These are phyloP conservation scores for Cenchrus fungigraminus DNA, from an alignment of 176 grass and related monocot species.

Conservation along the genomic window DNA sequence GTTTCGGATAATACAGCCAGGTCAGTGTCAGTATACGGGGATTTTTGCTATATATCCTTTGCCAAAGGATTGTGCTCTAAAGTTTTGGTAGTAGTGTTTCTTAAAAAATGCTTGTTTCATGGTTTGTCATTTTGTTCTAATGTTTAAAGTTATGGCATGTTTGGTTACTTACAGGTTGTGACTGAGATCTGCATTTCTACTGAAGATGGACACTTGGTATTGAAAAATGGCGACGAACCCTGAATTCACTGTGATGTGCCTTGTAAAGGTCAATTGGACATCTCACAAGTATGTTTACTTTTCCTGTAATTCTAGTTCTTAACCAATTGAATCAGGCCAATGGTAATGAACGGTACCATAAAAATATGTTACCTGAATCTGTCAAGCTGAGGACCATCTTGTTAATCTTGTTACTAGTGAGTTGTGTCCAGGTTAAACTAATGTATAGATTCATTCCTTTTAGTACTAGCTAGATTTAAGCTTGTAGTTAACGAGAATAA, in stretches of 20 bases:
- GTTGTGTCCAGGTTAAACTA: too few species aligned
- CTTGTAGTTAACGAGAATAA: too few species aligned
- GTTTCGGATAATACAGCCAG: background rate
- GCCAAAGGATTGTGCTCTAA: background rate
- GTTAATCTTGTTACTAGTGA: too few species aligned
- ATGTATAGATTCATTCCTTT: too few species aligned
- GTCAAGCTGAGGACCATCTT: background rate
- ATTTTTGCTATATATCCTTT: background rate
- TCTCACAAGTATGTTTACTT: constrained; percentile 28
- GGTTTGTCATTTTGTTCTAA: background rate
- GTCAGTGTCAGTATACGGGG: background rate
- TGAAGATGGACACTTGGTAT: constrained; percentile 44
- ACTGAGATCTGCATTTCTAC: constrained; percentile 49
- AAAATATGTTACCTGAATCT: constrained; percentile 19
- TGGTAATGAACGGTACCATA: background rate
- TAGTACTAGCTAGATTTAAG: too few species aligned
- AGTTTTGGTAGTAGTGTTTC: background rate
- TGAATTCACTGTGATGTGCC: constrained; percentile 30
- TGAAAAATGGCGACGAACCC: constrained; percentile 66
- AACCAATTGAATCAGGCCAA: background rate
- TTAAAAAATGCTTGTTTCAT: background rate
- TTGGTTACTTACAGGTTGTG: constrained; percentile 38
- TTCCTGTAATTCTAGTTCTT: background rate
- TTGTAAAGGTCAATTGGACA: constrained; percentile 35
- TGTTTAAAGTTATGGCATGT: constrained; percentile 21